Conservation (phyloP, 352 stramenopile genomes). For the Phytophthora cajani region DNA sequence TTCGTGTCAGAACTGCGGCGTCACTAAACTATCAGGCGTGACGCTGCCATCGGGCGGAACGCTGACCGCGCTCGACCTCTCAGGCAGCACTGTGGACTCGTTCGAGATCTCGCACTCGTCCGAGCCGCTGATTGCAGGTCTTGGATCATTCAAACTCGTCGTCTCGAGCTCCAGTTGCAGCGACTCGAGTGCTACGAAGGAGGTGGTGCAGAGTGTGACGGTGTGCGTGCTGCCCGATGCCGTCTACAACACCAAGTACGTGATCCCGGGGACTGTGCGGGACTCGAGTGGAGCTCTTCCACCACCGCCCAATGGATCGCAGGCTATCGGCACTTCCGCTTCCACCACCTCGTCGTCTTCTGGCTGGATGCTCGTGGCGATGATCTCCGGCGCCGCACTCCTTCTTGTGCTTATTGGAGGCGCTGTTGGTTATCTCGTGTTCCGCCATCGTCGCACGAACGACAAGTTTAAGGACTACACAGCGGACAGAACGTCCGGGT, state of each 20-base stretch:
- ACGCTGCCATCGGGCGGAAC: constrained; percentile 31
- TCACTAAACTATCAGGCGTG: constrained; percentile 39
- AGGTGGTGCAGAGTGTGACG: constrained; percentile 23
- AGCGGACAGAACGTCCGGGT: constrained; percentile 22
- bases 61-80: constrained; percentile 35
- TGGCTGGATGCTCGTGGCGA: constrained; percentile 49
- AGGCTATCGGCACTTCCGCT: background rate
- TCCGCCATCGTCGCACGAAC: constrained; percentile 26
- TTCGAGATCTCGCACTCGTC: constrained; percentile 39
- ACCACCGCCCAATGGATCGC: constrained; percentile 10
- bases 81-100: constrained; percentile 32
- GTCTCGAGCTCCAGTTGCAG: constrained; percentile 35
- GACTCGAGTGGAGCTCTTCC: background rate
- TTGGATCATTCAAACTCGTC: constrained; percentile 25
- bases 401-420: constrained; percentile 32
- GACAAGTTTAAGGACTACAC: constrained; percentile 29
- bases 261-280: constrained; percentile 8
- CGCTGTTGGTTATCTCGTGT: constrained; percentile 39
- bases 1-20: constrained; percentile 36
- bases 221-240: constrained; percentile 47
- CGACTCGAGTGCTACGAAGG: constrained; percentile 29
- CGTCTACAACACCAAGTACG: constrained; percentile 42
- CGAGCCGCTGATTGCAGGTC: constrained; percentile 16
- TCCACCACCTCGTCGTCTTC: constrained; percentile 13
- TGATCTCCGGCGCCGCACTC: constrained; percentile 40